Conservation (phyloP, 1,139 yeast species). For the Geotrichum phurueaensis region DNA sequence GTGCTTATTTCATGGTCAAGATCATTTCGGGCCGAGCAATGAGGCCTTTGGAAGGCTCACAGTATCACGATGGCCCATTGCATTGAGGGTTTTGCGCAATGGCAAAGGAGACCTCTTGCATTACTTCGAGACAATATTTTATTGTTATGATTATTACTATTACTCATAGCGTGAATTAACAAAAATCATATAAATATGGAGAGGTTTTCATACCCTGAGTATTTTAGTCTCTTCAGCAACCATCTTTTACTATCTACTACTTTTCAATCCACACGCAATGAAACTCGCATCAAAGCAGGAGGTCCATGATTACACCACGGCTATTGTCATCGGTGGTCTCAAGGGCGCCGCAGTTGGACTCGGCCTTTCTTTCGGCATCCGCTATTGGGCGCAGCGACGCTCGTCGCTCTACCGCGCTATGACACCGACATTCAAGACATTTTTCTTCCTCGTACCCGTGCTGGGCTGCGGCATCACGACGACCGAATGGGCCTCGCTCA, state of each 20-base stretch:
- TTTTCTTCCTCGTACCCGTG: constrained; percentile 30
- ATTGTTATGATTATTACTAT: too few species aligned
- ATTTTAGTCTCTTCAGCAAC: neutral
- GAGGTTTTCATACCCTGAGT: neutral
- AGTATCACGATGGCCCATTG: too few species aligned
- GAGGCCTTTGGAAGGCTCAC: too few species aligned
- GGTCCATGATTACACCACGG: constrained; percentile 53
- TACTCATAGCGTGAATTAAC: too few species aligned
- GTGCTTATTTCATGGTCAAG: too few species aligned
- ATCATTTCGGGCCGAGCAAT: too few species aligned
- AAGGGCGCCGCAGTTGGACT: constrained; percentile 59
- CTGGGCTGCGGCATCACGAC: constrained; percentile 30
- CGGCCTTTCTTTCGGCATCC: constrained; percentile 44
- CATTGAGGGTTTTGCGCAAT: too few species aligned
- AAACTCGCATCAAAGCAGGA: constrained; percentile 64
- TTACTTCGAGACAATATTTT: too few species aligned
- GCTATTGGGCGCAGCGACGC: constrained; percentile 20
- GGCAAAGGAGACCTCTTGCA: too few species aligned
- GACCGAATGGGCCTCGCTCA: constrained; percentile 34
- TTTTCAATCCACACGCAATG: constrained; percentile 39
- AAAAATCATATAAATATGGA: neutral
- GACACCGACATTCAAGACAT: constrained; percentile 24
- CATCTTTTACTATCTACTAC: neutral
- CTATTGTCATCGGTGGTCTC: constrained; percentile 53
- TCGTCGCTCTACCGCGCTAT: constrained; percentile 24